Evolutionary conservation across 1,284 basidiomycete genomes (phyloP).

Genomic region (Athelia psychrophila): DNA sequence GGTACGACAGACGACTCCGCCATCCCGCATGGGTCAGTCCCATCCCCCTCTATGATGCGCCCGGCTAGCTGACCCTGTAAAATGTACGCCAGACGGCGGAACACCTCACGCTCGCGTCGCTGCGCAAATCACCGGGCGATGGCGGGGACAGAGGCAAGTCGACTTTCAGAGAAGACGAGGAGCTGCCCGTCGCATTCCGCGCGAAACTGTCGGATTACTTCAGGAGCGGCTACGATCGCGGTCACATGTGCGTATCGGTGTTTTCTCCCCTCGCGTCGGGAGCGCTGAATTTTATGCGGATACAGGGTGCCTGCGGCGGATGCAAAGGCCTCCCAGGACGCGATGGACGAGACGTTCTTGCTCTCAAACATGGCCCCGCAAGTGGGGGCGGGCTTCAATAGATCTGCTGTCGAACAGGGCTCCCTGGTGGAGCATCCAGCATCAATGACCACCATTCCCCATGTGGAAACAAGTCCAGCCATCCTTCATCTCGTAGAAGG

Average conservation of each 20-base stretch:
- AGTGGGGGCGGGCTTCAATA: slow-evolving; percentile 96
- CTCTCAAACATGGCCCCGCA: slow-evolving; percentile 97
- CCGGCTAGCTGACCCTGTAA: background rate
- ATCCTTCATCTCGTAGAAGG: too few relatives aligned
- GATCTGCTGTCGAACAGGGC: too few relatives aligned
- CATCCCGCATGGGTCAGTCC: slow-evolving; percentile 88
- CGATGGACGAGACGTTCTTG: slow-evolving; percentile 97
- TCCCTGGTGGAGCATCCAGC: too few relatives aligned
- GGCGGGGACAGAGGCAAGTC: slow-evolving; percentile 74
- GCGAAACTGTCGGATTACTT: slow-evolving; percentile 91
- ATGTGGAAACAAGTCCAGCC: too few relatives aligned
- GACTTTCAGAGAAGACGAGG: slow-evolving; percentile 84
- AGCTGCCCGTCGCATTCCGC: slow-evolving; percentile 78
- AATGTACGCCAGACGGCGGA: slow-evolving; percentile 73
- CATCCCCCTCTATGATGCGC: background rate
- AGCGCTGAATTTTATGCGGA: background rate
- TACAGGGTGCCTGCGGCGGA: slow-evolving; percentile 95
- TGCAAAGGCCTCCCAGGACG: slow-evolving; percentile 86
- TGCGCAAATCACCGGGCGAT: slow-evolving; percentile 48
- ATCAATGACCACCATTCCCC: too few relatives aligned
- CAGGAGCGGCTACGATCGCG: slow-evolving; percentile 92
- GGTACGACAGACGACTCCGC: slow-evolving; percentile 86
- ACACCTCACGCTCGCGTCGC: slow-evolving; percentile 79
- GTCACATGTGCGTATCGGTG: slow-evolving; percentile 77
- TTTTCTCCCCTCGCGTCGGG: background rate